Base-by-base conservation (phyloP, 1,284 basidiomycete species). In the Ustilago lituana region DNA sequence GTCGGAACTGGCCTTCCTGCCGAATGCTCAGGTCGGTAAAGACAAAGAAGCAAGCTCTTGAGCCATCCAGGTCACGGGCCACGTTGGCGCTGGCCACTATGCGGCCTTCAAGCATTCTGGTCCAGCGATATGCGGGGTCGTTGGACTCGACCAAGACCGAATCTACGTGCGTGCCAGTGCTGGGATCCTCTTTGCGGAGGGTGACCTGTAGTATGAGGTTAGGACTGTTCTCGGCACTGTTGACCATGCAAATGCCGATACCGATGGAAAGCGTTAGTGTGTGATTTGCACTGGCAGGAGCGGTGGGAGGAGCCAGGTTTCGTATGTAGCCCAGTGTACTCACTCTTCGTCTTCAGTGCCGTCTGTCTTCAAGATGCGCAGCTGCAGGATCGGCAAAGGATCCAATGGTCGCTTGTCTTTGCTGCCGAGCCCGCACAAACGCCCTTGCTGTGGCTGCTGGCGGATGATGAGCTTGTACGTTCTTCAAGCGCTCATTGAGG, bases 381-480 rank as follows among this genome's bases (percentile, higher is more conserved):
- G 49, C 41, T 76, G 70, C 4, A 76, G 32, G 53, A 76, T 76
- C 1, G 74, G 74, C 20, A 76, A 33, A 11, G 74, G 74, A 41
- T 76, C 74, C 15, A 76, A 29, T 5, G 72, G 71, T 11, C 74
- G 54, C 33, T 69, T 65, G 41, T 76, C 71, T 41, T 74, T 74
- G 52, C 56, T 67, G 24, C 74, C 70, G 8, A 76, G 57, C 2
- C 66, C 72, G 31, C 70, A 71, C 1, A 69, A 55, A 10, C 71
- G 57, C 4, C 74, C 74, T 27, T 69, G 67, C 26, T 54, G 45
- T 39, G 74, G 74, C 27, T 71, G 65, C 50, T 76, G 72, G 7
- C 68, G 61, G 4, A 74, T 59, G 26, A 47, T 70, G 9, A 76
- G 55, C 32, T 36, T 20, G 38, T 72, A 74, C 2, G 38, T 45